Evolutionary conservation across 1,284 basidiomycete species (phyloP), one percentile per base, ranked within the genome.

Genomic region (Termitomyces sp.): DNA sequence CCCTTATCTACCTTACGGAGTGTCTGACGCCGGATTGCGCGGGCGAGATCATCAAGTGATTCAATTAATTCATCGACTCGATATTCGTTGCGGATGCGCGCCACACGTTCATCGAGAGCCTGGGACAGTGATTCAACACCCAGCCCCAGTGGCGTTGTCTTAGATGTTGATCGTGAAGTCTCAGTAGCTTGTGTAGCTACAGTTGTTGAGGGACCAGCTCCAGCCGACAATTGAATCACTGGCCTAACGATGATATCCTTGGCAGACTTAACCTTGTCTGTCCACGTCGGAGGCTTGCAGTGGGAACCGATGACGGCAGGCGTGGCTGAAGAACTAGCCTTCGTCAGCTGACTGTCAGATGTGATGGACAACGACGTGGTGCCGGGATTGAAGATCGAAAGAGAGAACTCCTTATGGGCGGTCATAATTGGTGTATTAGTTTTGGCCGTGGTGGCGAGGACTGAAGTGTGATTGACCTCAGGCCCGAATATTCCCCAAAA

Each of bases 21-120:
- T n/a, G 74, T 76, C 49, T 81, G 76, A 11, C 63, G 63, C 6
- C 72, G 68, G 50, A 88, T 77, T 31, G 76, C 76, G 18, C 68
- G 66, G 52, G 75, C 68, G 35, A 88, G 73, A 1, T 77, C 80
- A 58, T 88, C 84, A 21, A 87, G 70, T 2, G 81, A 83, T 33
- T 80, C 77, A 5, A 53, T 37, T n/a, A 53, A 14, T 19, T 53
- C 38, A 81, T 62, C 31, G 85, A 70, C 60, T 86, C 84, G 47
- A 46, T 84, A 60, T 51, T 86, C 83, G 47, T 69, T 69, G 9
- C 71, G 70, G 19, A 79, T 59, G 9, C 74, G 71, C 49, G 70
- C 72, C 47, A 72, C 62, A 13, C 73, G 72, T 18, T 71, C 69
- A 53, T 77, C 81, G 57, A 84, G 66, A 41, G 76, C 74, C 57